These are phyloP conservation scores for Trichoderma asperelloides DNA, from an alignment of 495 filamentous ascomycete species.

Conservation along the genomic window DNA sequence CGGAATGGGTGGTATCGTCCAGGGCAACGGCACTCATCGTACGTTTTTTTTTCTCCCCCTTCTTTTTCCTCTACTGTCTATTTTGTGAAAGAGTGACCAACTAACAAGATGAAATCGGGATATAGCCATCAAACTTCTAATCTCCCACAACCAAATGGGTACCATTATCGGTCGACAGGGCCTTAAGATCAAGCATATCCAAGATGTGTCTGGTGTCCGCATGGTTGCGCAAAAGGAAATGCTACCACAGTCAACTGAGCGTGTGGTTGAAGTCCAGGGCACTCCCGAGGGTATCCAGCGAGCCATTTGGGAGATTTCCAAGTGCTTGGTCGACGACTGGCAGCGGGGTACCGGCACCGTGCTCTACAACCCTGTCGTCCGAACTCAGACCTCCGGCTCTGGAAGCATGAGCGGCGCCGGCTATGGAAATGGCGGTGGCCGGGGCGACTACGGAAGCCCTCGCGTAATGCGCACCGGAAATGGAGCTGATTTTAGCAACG, in stretches of 20 bases:
- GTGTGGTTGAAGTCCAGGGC: conserved; percentile 92
- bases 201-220: conserved; percentile 90
- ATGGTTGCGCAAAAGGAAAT: conserved; percentile 99
- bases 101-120: conserved; percentile 16
- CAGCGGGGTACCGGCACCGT: conserved; percentile 93
- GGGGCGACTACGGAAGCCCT: conserved; percentile 46
- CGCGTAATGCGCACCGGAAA: conserved; percentile 94
- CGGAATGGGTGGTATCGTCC: conserved; percentile 85
- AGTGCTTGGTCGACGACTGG: conserved; percentile 96
- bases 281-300: conserved; percentile 89
- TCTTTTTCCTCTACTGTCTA: background rate
- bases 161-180: conserved; percentile 96
- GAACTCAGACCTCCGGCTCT: conserved; percentile 55
- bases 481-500: conserved; percentile 93
- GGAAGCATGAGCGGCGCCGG: conserved; percentile 32
- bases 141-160: conserved; percentile 99
- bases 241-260: conserved; percentile 98
- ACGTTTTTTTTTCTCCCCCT: conserved; percentile 35
- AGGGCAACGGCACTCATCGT: conserved; percentile 88
- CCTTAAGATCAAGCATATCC: conserved; percentile 98
- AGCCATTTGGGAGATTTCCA: conserved; percentile 97
- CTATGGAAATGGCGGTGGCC: conserved; percentile 21
- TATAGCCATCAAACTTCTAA: conserved; percentile 87
- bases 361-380: conserved; percentile 90
- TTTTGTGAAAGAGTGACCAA: background rate